Percentiles rank a stretch among this genome's conserved stretches.
Evolutionary conservation across 164 flowering plant species (phyloP).

Genomic region (Cinnamomum chago): DNA sequence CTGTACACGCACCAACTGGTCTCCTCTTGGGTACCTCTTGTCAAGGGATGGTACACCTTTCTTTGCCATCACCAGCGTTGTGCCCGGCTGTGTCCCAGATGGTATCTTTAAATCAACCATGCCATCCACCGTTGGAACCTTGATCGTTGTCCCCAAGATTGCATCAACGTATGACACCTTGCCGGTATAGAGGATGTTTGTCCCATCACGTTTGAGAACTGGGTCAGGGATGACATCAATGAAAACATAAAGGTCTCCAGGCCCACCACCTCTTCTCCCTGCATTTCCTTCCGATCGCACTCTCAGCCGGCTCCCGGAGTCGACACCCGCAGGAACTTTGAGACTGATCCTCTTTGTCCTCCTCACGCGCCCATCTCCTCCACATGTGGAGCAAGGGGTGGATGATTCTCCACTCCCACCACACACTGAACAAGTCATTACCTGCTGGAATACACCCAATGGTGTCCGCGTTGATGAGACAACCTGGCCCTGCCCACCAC

Average conservation of each 20-base stretch:
- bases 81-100: conserved; percentile 83
- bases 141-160: conserved; percentile 73
- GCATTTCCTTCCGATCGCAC: conserved; percentile 86
- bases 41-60: conserved; percentile 86
- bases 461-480: conserved; percentile 79
- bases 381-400: conserved; percentile 78
- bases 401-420: conserved; percentile 72
- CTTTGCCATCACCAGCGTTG: conserved; percentile 85
- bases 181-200: conserved; percentile 81
- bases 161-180: conserved; percentile 89
- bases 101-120: conserved; percentile 86
- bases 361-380: conserved; percentile 83
- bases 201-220: conserved; percentile 82
- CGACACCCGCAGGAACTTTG: conserved; percentile 92
- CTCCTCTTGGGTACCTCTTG: conserved; percentile 75
- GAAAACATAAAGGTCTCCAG: conserved; percentile 79
- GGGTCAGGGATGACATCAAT: conserved; percentile 79
- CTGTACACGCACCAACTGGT: conserved; percentile 86
- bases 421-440: conserved; percentile 76
- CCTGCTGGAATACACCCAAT: conserved; percentile 88
- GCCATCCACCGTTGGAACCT: conserved; percentile 96
- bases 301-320: conserved; percentile 77
- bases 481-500: conserved; percentile 96
- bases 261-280: conserved; percentile 78
- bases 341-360: conserved; percentile 78